Conservation (phyloP, 2,329 filamentous ascomycete genomes). For the Ceratocystis variospora region DNA sequence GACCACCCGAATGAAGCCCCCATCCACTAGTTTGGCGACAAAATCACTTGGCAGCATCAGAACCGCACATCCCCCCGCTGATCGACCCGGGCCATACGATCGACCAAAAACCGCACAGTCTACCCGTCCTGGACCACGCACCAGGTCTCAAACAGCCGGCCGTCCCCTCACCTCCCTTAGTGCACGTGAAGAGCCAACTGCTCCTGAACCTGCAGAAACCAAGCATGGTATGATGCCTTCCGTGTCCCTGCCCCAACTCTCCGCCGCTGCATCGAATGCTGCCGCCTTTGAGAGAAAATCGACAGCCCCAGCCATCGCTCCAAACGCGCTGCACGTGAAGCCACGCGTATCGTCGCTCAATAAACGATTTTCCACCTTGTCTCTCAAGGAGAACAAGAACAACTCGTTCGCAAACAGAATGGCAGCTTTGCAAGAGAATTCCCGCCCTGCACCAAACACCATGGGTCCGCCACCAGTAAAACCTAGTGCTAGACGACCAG, state of each 20-base stretch:
- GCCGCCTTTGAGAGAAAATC: neutral
- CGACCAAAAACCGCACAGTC: slow-evolving; percentile 41
- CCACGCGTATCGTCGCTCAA: slow-evolving; percentile 10
- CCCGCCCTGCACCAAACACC: neutral
- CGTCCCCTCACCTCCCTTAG: slow-evolving; percentile 10
- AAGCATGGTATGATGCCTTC: slow-evolving; percentile 10
- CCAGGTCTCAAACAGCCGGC: slow-evolving; percentile 12
- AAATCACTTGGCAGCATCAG: slow-evolving; percentile 42
- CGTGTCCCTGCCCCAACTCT: neutral
- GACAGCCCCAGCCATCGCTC: neutral
- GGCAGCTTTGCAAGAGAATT: neutral
- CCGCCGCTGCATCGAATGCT: neutral
- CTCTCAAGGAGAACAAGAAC: slow-evolving; percentile 11
- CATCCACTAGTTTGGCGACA: slow-evolving; percentile 22
- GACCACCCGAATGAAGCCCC: slow-evolving; percentile 10
- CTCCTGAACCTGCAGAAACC: neutral
- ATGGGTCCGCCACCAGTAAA: neutral
- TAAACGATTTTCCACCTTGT: slow-evolving; percentile 9
- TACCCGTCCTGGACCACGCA: slow-evolving; percentile 21
- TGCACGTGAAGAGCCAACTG: slow-evolving; percentile 1
- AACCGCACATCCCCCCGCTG: slow-evolving; percentile 30
- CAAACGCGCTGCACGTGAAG: neutral
- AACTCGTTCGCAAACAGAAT: neutral
- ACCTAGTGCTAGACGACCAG: neutral
- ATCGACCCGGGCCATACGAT: slow-evolving; percentile 34